phyloP scores from a whole-genome alignment of 2,329 filamentous ascomycete genomes.

The Apiospora marii region DNA sequence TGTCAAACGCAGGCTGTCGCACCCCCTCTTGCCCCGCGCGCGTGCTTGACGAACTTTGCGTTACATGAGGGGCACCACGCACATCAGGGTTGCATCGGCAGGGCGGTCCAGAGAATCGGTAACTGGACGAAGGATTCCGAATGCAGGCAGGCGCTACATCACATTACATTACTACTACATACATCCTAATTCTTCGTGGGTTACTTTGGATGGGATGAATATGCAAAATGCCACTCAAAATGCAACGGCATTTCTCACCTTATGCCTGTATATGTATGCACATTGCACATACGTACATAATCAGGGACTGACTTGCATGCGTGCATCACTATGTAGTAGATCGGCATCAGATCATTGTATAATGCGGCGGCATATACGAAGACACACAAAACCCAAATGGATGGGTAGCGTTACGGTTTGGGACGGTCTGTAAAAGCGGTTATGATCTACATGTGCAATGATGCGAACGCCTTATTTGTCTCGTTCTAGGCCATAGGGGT shows the following conservation, averaged over 20 bases:
- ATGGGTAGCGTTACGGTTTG: background rate
- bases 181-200: background rate
- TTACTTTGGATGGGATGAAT: background rate
- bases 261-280: background rate
- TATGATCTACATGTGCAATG: background rate
- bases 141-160: background rate
- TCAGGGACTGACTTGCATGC: background rate
- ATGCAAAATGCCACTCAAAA: conserved; percentile 9
- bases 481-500: background rate
- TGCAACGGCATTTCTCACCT: background rate
- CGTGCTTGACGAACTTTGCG: background rate
- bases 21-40: background rate
- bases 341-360: background rate
- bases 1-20: conserved; percentile 13
- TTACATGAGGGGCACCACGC: background rate
- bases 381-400: background rate
- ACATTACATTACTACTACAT: too few relatives aligned
- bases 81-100: background rate
- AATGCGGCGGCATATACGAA: conserved; percentile 5
- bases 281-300: background rate
- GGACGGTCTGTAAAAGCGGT: background rate
- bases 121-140: background rate
- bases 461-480: background rate
- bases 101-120: background rate
- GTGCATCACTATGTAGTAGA: background rate